Conservation (phyloP, 306 rosid genomes). For the Castanea mollissima region DNA sequence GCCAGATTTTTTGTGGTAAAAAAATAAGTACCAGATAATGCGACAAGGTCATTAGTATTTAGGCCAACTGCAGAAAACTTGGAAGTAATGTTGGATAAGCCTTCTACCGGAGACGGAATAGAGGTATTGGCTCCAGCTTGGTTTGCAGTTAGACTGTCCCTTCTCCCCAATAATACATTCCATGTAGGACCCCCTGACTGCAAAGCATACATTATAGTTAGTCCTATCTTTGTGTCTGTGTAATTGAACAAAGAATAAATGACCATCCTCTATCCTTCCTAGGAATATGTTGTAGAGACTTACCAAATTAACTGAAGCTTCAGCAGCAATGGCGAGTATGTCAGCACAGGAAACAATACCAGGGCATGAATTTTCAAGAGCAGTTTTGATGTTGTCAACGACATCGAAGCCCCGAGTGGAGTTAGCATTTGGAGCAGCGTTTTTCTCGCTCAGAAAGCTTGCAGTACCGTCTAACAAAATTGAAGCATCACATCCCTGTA, state of each 20-base stretch:
- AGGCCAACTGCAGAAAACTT: slow-evolving; percentile 58
- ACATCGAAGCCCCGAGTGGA: slow-evolving; percentile 54
- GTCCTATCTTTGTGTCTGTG: background rate
- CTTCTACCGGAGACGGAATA: slow-evolving; percentile 56
- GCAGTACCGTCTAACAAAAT: slow-evolving; percentile 50
- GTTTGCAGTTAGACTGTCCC: slow-evolving; percentile 61
- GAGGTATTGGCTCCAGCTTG: slow-evolving; percentile 53
- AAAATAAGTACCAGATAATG: slow-evolving; percentile 55
- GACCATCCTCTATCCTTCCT: no score
- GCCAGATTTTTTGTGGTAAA: background rate
- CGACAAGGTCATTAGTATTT: slow-evolving; percentile 64
- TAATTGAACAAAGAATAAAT: background rate
- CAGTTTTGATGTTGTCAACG: slow-evolving; percentile 57
- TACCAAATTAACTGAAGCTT: slow-evolving; percentile 63
- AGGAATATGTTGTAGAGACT: background rate
- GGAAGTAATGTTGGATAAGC: slow-evolving; percentile 41
- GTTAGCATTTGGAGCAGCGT: slow-evolving; percentile 47
- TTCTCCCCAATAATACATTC: slow-evolving; percentile 69
- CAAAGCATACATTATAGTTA: background rate
- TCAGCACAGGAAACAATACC: slow-evolving; percentile 74
- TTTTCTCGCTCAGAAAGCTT: slow-evolving; percentile 66
- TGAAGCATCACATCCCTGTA: slow-evolving; percentile 76
- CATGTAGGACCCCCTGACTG: slow-evolving; percentile 73
- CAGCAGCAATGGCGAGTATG: slow-evolving; percentile 66
- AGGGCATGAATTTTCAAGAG: slow-evolving; percentile 61